phyloP scores from a whole-genome alignment of 169 alveolate genomes.

The Perkinsus chesapeaki region DNA sequence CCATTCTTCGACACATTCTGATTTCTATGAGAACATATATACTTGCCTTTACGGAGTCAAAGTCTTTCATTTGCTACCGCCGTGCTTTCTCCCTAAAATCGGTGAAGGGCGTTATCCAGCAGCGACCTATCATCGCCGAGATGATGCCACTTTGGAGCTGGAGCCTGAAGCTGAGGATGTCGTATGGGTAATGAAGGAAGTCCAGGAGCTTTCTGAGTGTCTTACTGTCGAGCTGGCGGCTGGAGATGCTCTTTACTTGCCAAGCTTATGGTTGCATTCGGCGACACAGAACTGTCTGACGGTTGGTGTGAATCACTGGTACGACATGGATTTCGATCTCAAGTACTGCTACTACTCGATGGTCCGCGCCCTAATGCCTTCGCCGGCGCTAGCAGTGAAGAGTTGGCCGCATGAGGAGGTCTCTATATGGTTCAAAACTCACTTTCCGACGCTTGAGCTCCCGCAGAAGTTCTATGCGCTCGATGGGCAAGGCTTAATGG shows the following conservation, averaged over 20 bases:
- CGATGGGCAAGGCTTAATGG: background rate
- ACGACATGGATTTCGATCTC: background rate
- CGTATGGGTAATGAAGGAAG: background rate
- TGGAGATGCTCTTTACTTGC: background rate
- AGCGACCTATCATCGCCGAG: background rate
- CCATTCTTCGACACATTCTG: background rate
- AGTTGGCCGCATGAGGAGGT: background rate
- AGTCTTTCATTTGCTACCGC: background rate
- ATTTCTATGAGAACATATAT: background rate
- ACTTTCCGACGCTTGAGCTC: background rate
- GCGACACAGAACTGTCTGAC: background rate
- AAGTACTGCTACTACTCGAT: background rate
- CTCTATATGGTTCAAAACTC: background rate
- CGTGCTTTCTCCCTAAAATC: background rate
- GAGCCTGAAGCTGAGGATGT: background rate
- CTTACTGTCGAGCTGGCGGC: background rate
- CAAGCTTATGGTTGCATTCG: background rate
- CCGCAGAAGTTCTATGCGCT: background rate
- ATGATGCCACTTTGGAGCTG: background rate
- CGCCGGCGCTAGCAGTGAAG: background rate
- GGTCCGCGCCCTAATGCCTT: background rate
- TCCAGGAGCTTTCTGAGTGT: background rate
- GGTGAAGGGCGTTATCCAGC: background rate
- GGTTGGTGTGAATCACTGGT: background rate
- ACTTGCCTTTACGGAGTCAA: background rate